Conservation (phyloP, 2,329 filamentous ascomycete genomes). For the Pyrenophora graminea region DNA sequence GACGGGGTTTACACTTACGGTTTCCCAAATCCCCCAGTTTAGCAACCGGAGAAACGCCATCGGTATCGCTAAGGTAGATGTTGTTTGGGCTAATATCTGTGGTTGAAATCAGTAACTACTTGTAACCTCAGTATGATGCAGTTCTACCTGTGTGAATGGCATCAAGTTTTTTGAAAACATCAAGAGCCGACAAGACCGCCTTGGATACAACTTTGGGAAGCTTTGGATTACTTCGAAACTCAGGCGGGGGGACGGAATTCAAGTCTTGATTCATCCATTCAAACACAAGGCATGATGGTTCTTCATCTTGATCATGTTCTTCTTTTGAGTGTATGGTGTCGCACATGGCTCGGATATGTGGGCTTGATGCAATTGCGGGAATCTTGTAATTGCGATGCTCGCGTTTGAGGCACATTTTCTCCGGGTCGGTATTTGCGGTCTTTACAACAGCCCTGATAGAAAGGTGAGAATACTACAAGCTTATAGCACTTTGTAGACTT, state of each 20-base stretch:
- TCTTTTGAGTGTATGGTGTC: slow-evolving; percentile 17
- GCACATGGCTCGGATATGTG: slow-evolving; percentile 20
- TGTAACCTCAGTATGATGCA: no score
- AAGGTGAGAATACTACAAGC: no score
- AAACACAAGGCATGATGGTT: slow-evolving; percentile 24
- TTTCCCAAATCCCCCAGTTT: no score
- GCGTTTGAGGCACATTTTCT: background rate
- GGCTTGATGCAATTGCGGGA: slow-evolving; percentile 15
- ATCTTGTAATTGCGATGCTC: slow-evolving; percentile 22
- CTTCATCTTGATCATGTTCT: slow-evolving; percentile 4
- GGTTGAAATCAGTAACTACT: no score
- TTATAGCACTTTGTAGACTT: no score
- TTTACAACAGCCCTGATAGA: no score
- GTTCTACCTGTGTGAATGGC: no score
- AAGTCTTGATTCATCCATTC: slow-evolving; percentile 29
- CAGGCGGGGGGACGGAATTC: slow-evolving; percentile 2
- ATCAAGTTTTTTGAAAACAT: background rate
- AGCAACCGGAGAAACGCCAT: no score
- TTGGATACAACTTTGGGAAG: background rate
- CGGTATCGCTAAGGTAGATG: no score
- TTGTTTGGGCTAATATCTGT: no score
- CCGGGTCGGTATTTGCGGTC: no score
- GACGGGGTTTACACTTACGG: no score
- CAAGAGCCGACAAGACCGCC: background rate
- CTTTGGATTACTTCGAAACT: slow-evolving; percentile 5